Base-by-base conservation (phyloP, 1,284 basidiomycete species). In the Xerocomus minutiporus region DNA sequence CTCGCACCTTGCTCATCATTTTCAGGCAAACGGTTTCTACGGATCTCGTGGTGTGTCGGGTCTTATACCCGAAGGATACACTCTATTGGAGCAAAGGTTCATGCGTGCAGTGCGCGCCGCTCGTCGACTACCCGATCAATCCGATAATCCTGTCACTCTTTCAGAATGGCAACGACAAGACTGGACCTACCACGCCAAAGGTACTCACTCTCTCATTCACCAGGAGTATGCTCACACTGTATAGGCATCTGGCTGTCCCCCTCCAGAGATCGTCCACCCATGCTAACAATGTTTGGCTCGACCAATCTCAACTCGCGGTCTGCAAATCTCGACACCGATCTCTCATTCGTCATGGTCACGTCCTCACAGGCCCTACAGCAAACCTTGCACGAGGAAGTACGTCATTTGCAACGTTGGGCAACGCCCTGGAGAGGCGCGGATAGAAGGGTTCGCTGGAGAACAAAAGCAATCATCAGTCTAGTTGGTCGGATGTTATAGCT, bases 151-250 rank as follows among this genome's bases (percentile, higher is more conserved):
- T 1, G 80, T 98, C 20, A 76, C 84, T 55, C 75, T 99, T 53
- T 79, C 77, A 54, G 94, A 98, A 70, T 98, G 96, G 96, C 81
- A 84, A 63, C 83, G 81, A 58, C 72, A 79, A n/a, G 92, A 88
- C 0, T 99, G 97, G 97, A 99, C 96, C 0, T 99, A 99, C 73
- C 96, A 99, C 65, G 91, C 94, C 31, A 99, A 98, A 80, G 96
- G 95, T 93, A 58, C 26, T 12, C 9, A 9, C 52, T 46, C 46
- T 35, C 50, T 56, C 31, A 39, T 51, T 48, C 44, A 26, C 23
- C 32, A 15, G 15, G 28, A 2, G 20, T 15, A 47, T 43, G 9
- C 56, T 62, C 38, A 62, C 55, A 11, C 35, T 31, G 29, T 28
- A 4, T 58, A 94, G 93, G 93, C 38, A 83, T 95, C 42, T 95